A percentile compares a stretch with the other conserved stretches of the same genome.
Conservation (phyloP, 352 stramenopile species). For the Globisporangium cederbergense region DNA sequence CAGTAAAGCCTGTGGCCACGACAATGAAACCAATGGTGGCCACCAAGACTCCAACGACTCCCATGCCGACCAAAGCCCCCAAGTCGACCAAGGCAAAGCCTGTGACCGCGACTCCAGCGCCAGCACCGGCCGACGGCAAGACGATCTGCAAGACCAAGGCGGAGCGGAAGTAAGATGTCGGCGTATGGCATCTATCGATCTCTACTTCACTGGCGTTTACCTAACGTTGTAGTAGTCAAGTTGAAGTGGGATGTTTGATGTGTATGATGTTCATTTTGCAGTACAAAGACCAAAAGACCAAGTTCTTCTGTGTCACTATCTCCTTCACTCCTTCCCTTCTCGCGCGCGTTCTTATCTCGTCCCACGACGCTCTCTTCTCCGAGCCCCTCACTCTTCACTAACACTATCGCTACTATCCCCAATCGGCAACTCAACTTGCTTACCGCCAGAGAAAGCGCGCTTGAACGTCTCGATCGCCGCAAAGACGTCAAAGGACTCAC, state of each 20-base stretch:
- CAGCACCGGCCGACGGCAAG: background rate
- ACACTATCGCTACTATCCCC: background rate
- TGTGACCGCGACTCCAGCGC: background rate
- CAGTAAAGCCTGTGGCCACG: constrained; percentile 17
- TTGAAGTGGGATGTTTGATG: background rate
- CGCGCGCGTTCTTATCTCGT: background rate
- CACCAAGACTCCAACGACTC: background rate
- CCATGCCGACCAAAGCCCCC: background rate
- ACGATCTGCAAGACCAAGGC: constrained; percentile 3
- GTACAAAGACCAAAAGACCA: background rate
- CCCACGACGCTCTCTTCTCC: background rate
- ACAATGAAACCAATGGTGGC: constrained; percentile 12
- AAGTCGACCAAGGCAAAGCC: too few species aligned
- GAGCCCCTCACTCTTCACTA: too few species aligned
- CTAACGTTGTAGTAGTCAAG: background rate
- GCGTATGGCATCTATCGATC: background rate
- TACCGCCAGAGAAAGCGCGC: background rate
- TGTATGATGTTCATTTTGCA: background rate
- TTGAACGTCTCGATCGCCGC: constrained; percentile 1
- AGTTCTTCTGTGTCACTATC: too few species aligned
- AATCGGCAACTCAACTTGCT: background rate
- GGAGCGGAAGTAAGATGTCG: background rate
- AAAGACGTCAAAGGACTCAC: constrained; percentile 5
- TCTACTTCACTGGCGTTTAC: background rate
- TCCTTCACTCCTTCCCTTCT: background rate